Conservation (phyloP, 208 protist genomes). For the Phytomonas sp. region DNA sequence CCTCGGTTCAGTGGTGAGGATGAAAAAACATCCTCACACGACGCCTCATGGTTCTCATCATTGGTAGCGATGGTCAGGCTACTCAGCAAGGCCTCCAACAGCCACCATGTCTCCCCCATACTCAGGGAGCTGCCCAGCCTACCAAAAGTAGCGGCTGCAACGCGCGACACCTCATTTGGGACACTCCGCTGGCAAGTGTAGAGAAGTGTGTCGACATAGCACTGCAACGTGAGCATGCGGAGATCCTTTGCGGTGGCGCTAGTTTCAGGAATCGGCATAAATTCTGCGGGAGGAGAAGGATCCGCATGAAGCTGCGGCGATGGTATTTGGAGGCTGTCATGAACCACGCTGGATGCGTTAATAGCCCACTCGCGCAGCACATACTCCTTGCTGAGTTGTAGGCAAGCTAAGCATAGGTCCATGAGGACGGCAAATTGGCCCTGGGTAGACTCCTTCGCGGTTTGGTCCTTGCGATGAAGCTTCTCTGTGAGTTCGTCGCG, state of each 20-base stretch:
- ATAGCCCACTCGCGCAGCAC: no score
- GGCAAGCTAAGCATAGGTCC: no score
- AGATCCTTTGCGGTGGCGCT: not conserved
- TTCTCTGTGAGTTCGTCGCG: no score
- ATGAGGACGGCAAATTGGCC: no score
- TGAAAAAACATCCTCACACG: not conserved
- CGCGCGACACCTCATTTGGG: constrained; percentile 10
- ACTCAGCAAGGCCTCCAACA: constrained; percentile 7
- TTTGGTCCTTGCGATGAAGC: no score
- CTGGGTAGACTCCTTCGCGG: no score
- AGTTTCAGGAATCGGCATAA: not conserved
- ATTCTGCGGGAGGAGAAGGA: no score
- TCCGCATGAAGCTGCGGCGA: no score
- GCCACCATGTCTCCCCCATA: constrained; percentile 12
- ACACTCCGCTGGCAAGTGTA: constrained; percentile 13
- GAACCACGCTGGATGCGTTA: no score
- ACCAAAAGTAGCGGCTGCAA: constrained; percentile 4
- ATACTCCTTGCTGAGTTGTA: no score
- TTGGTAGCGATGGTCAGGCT: constrained; percentile 1
- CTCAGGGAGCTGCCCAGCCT: constrained; percentile 1
- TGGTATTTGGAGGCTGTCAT: no score
- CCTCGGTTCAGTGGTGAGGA: no score
- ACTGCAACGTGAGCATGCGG: constrained; percentile 9
- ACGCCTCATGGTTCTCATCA: not conserved
- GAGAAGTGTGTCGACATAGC: constrained; percentile 11